Percentiles rank a stretch among this genome's conserved stretches.
These are phyloP conservation scores for Takashimella tepidaria DNA, from an alignment of 1,284 basidiomycete species.

Conservation along the genomic window DNA sequence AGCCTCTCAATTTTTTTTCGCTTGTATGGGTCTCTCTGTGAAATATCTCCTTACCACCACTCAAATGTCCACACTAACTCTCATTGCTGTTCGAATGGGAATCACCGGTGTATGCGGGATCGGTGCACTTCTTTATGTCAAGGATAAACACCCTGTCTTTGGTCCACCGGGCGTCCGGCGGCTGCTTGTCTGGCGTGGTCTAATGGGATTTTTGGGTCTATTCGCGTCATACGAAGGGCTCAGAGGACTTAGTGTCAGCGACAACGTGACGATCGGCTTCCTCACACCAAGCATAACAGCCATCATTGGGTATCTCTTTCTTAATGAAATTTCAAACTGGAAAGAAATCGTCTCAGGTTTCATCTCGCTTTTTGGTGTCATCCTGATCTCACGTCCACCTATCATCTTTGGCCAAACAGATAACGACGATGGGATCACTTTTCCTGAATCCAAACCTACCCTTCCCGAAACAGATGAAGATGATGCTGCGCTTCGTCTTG, in stretches of 20 bases:
- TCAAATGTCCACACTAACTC: slow-evolving; percentile 30
- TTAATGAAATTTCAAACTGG: slow-evolving; percentile 60
- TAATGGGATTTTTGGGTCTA: slow-evolving; percentile 53
- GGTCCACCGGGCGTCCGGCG: slow-evolving; percentile 64
- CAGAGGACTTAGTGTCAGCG: slow-evolving; percentile 63
- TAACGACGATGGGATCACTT: slow-evolving; percentile 13
- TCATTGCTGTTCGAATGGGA: slow-evolving; percentile 39
- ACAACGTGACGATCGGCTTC: slow-evolving; percentile 71
- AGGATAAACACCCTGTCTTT: slow-evolving; percentile 60
- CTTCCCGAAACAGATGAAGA: neutral
- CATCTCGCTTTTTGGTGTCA: slow-evolving; percentile 57
- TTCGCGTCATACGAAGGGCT: slow-evolving; percentile 56
- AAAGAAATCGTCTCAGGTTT: slow-evolving; percentile 62
- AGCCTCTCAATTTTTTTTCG: slow-evolving; percentile 58
- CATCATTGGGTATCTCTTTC: slow-evolving; percentile 61
- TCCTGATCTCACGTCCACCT: slow-evolving; percentile 63
- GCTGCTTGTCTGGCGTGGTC: slow-evolving; percentile 57
- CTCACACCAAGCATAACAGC: slow-evolving; percentile 65
- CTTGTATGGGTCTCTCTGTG: slow-evolving; percentile 54
- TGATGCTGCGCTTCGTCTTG: slow-evolving; percentile 18
- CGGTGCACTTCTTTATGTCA: slow-evolving; percentile 49
- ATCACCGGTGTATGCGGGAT: slow-evolving; percentile 53
- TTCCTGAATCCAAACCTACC: slow-evolving; percentile 24
- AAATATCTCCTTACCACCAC: slow-evolving; percentile 39
- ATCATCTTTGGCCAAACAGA: slow-evolving; percentile 50